These are phyloP conservation scores for Eucalyptus paniculata DNA, from an alignment of 345 rosid species.

Conservation along the genomic window DNA sequence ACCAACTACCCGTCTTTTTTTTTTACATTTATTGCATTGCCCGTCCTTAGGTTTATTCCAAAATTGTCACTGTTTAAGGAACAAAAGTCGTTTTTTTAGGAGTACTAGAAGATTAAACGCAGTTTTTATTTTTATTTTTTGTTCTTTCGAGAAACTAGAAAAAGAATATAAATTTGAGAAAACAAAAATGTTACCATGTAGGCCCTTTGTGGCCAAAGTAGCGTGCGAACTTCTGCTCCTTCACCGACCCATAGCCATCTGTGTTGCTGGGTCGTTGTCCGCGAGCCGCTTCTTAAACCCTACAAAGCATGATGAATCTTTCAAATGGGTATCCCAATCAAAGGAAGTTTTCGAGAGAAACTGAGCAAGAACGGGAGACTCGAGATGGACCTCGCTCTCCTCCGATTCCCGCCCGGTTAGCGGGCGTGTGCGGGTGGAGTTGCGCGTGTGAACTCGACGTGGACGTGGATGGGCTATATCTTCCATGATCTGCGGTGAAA, in stretches of 20 bases:
- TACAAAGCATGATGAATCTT: background rate
- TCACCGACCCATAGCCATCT: slow-evolving; percentile 40
- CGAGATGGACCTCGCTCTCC: background rate
- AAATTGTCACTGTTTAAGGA: too few relatives aligned
- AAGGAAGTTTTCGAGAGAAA: background rate
- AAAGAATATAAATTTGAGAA: rapidly evolving
- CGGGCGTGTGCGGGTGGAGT: background rate
- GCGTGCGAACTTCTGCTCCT: slow-evolving; percentile 82
- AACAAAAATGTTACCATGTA: too few relatives aligned
- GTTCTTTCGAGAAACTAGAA: too few relatives aligned
- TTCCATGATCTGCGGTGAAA: background rate
- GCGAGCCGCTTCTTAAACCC: slow-evolving; percentile 93
- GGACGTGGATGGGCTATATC: background rate
- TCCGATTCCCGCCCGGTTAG: background rate
- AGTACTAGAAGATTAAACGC: too few relatives aligned
- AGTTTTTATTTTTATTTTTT: too few relatives aligned
- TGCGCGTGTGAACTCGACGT: background rate
- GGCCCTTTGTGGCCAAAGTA: slow-evolving; percentile 54
- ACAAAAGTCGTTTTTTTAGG: too few relatives aligned
- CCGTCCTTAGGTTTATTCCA: too few relatives aligned
- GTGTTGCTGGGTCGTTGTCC: slow-evolving; percentile 10
- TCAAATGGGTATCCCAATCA: background rate
- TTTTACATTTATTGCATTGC: too few relatives aligned
- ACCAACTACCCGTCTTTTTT: too few relatives aligned
- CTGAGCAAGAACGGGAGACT: background rate